phyloP scores from a whole-genome alignment of 495 filamentous ascomycete genomes.

The Neurospora sublineolata region DNA sequence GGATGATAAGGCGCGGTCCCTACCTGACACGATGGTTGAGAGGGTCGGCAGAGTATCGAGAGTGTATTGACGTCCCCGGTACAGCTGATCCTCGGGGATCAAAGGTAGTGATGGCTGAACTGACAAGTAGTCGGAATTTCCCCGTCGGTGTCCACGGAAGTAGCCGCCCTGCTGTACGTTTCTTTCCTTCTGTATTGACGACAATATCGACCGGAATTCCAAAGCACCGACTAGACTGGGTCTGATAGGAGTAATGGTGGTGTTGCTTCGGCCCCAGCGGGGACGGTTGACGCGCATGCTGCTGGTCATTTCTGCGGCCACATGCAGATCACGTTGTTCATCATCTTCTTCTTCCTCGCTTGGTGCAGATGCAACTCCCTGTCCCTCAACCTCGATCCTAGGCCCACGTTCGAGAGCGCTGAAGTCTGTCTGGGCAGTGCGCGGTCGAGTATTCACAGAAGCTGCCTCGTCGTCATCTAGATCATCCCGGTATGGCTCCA shows the following conservation, averaged over 20 bases:
- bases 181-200: conserved; percentile 65
- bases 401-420: conserved; percentile 55
- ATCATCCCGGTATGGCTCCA: conserved; percentile 56
- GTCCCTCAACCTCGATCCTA: conserved; percentile 34
- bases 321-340: conserved; percentile 58
- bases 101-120: not conserved
- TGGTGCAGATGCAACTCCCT: conserved; percentile 39
- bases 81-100: not conserved
- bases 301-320: conserved; percentile 73
- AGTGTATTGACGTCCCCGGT: not conserved
- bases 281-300: conserved; percentile 86
- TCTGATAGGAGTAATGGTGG: conserved; percentile 65
- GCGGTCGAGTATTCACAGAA: conserved; percentile 24
- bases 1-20: conserved; percentile 21
- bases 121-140: conserved; percentile 44
- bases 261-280: conserved; percentile 54
- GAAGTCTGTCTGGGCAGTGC: conserved; percentile 42
- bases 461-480: conserved; percentile 47
- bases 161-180: conserved; percentile 54
- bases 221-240: conserved; percentile 88
- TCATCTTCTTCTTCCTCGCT: conserved; percentile 57
- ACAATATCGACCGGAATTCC: conserved; percentile 84
- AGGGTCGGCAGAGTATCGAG: not conserved
- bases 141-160: conserved; percentile 49
- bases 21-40: not conserved